These are phyloP conservation scores for Heracleum sosnowskyi DNA, from an alignment of 129 eudicot genomes.

Conservation along the genomic window DNA sequence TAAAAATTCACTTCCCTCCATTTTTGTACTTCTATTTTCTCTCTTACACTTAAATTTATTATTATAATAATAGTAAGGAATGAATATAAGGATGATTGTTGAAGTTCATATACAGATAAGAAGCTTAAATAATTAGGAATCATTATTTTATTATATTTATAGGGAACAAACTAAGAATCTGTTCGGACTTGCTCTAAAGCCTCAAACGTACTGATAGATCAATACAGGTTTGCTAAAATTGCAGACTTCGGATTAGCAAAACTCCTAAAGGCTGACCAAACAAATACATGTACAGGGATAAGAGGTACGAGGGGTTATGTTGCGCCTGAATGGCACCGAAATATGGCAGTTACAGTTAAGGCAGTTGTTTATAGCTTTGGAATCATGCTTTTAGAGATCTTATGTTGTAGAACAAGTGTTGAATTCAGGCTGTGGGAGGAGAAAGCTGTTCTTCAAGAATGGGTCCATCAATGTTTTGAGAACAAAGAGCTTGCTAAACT, in stretches of 20 bases:
- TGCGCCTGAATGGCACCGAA: constrained; percentile 1
- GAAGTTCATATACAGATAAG: too few species aligned
- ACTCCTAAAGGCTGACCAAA: neutral
- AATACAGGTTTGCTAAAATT: too few species aligned
- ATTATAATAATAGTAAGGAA: too few species aligned
- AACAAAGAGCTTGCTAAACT: neutral
- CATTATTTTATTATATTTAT: too few species aligned
- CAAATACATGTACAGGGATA: neutral
- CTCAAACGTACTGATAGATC: too few species aligned
- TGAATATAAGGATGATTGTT: too few species aligned
- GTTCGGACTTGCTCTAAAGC: too few species aligned
- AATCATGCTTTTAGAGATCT: neutral
- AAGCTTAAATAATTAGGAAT: too few species aligned
- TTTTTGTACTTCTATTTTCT: too few species aligned
- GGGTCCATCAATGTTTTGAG: neutral
- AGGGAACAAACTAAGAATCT: too few species aligned
- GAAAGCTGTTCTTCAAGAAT: neutral
- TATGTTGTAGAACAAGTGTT: neutral
- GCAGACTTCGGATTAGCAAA: constrained; percentile 1
- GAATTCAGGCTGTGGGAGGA: neutral
- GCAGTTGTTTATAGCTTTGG: neutral
- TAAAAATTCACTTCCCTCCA: too few species aligned
- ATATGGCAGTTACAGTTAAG: neutral
- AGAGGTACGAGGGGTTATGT: constrained; percentile 1
- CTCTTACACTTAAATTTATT: too few species aligned